A percentile compares a stretch with the other conserved stretches of the same genome.
These are phyloP conservation scores for Colletotrichum tanaceti DNA, from an alignment of 2,329 filamentous ascomycete species.

Conservation along the genomic window DNA sequence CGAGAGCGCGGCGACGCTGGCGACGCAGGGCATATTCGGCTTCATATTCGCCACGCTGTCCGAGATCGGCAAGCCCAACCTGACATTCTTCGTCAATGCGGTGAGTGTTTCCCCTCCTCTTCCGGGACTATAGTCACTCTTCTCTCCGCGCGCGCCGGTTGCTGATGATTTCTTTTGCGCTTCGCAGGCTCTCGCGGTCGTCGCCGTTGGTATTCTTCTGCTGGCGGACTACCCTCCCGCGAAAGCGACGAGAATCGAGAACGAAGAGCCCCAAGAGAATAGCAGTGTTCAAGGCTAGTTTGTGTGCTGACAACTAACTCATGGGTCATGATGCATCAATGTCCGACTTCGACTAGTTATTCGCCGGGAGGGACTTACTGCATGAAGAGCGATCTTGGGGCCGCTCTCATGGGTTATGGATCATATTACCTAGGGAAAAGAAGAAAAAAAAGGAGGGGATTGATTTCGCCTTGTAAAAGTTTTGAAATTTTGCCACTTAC, in stretches of 20 bases:
- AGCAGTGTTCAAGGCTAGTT: not conserved
- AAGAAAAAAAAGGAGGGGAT: no score
- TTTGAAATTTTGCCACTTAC: not conserved
- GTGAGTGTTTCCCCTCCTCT: conserved; percentile 54
- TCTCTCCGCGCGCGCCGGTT: no score
- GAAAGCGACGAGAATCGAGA: conserved; percentile 57
- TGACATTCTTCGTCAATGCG: conserved; percentile 77
- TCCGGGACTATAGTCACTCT: no score
- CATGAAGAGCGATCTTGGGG: not conserved
- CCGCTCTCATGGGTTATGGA: no score
- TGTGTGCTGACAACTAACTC: no score
- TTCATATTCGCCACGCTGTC: conserved; percentile 74
- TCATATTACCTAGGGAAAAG: not conserved
- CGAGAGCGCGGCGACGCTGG: conserved; percentile 74
- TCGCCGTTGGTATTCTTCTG: conserved; percentile 60
- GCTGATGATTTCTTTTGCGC: conserved; percentile 17
- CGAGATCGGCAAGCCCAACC: conserved; percentile 66
- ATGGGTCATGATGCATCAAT: no score
- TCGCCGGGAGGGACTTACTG: not conserved
- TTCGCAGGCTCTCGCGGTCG: conserved; percentile 62
- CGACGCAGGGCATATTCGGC: conserved; percentile 74
- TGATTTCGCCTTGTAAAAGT: not conserved
- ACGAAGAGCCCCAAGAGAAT: conserved; percentile 35
- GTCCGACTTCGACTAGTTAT: not conserved
- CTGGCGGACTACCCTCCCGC: conserved; percentile 58